phyloP scores from a whole-genome alignment of 2,329 filamentous ascomycete species.

The Penicillium sp. region DNA sequence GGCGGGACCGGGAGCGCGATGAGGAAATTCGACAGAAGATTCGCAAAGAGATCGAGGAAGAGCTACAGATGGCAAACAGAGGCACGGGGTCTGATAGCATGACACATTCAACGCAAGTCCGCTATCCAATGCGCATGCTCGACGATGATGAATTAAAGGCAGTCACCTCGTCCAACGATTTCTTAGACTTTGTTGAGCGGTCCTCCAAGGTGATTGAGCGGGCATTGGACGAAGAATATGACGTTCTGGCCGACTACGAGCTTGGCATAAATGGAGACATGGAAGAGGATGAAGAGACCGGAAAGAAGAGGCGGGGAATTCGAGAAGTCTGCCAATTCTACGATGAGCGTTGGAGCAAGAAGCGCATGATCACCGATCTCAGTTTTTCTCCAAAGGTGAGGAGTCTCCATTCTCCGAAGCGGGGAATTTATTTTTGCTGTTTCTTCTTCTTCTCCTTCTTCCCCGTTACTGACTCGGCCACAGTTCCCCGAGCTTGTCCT shows the following conservation, averaged over 20 bases:
- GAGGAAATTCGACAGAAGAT: slow-evolving; percentile 84
- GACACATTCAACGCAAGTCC: slow-evolving; percentile 42
- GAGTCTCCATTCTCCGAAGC: not conserved
- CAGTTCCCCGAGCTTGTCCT: slow-evolving; percentile 84
- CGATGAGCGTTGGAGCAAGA: slow-evolving; percentile 93
- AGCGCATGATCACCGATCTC: slow-evolving; percentile 92
- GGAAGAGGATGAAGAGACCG: slow-evolving; percentile 67
- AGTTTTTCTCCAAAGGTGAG: slow-evolving; percentile 83
- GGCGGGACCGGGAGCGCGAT: slow-evolving; percentile 73
- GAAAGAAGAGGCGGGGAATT: slow-evolving; percentile 40
- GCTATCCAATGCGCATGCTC: slow-evolving; percentile 72
- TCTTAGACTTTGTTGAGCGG: slow-evolving; percentile 88
- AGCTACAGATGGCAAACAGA: slow-evolving; percentile 65
- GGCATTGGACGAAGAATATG: slow-evolving; percentile 90
- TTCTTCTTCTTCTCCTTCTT: not conserved
- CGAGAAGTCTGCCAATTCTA: slow-evolving; percentile 91
- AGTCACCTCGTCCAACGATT: slow-evolving; percentile 86
- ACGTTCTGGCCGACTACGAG: slow-evolving; percentile 91
- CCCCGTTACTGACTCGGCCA: slow-evolving; percentile 13
- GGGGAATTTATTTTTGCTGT: not conserved
- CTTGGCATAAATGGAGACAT: slow-evolving; percentile 64
- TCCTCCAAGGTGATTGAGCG: slow-evolving; percentile 97
- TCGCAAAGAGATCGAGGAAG: slow-evolving; percentile 85
- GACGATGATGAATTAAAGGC: slow-evolving; percentile 81
- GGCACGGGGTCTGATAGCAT: slow-evolving; percentile 31